Percentiles rank a stretch among this genome's conserved stretches.
Evolutionary conservation across 257 asterid species (phyloP).

Genomic region (Anisodus tanguticus): DNA sequence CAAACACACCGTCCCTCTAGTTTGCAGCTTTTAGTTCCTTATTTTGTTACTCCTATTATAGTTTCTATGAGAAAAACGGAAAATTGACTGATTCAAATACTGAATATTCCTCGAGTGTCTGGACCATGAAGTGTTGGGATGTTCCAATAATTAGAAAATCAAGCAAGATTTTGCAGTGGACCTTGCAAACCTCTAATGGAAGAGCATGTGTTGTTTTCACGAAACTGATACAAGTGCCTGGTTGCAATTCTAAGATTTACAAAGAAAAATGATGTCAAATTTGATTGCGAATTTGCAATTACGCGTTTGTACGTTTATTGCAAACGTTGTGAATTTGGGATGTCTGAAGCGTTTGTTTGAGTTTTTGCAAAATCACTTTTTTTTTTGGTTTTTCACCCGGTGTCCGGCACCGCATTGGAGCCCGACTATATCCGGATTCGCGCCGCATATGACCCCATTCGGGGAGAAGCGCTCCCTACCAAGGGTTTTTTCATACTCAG

Average conservation of each 20-base stretch:
- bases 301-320: background rate
- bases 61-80: background rate
- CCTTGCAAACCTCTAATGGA: slow-evolving; percentile 1
- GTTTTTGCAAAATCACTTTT: too few relatives aligned
- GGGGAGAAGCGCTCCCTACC: too few relatives aligned
- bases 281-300: background rate
- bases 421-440: too few relatives aligned
- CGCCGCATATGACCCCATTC: too few relatives aligned
- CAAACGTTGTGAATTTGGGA: background rate
- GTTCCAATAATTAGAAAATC: background rate
- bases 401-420: too few relatives aligned
- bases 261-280: background rate
- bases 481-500: too few relatives aligned
- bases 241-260: background rate
- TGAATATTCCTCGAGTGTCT: background rate
- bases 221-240: background rate
- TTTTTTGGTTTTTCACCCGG: too few relatives aligned
- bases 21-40: slow-evolving; percentile 6
- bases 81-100: background rate
- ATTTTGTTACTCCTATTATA: background rate
- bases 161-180: background rate
- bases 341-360: background rate
- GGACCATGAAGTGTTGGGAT: background rate
- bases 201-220: background rate
- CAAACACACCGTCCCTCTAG: background rate